phyloP scores from a whole-genome alignment of 257 asterid genomes.

The Anisodus tanguticus region DNA sequence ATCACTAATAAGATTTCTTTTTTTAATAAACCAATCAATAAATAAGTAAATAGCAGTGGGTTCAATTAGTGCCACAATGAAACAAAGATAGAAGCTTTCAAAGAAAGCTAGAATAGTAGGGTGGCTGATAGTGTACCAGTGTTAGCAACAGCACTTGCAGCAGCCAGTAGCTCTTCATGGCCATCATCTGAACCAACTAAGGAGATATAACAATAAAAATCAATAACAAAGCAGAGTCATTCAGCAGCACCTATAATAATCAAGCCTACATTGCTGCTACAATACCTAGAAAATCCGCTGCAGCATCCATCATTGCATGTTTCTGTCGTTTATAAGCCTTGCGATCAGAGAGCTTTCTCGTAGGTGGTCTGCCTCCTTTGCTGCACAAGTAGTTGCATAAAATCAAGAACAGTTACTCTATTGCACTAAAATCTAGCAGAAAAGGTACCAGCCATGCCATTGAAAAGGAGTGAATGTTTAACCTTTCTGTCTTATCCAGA shows the following conservation, averaged over 20 bases:
- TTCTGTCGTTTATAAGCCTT: constrained; percentile 80
- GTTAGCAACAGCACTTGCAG: constrained; percentile 78
- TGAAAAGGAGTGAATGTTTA: constrained; percentile 22
- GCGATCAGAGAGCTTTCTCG: constrained; percentile 88
- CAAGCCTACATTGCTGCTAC: neutral
- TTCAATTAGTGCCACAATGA: constrained; percentile 36
- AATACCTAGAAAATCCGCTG: constrained; percentile 80
- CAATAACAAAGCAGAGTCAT: neutral
- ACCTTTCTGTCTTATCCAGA: constrained; percentile 83
- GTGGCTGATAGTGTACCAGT: constrained; percentile 55
- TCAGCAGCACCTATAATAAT: neutral
- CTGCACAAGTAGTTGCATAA: constrained; percentile 52
- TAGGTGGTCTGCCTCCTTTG: constrained; percentile 81
- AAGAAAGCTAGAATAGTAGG: constrained; percentile 29
- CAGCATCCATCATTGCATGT: constrained; percentile 55
- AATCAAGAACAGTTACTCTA: constrained; percentile 29
- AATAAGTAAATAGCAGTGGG: neutral
- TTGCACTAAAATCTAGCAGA: constrained; percentile 19
- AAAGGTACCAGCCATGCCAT: neutral
- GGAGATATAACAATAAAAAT: constrained; percentile 30
- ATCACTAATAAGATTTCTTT: neutral
- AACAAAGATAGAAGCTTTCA: neutral
- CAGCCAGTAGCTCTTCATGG: constrained; percentile 90
- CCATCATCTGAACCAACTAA: constrained; percentile 84
- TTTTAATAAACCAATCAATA: neutral